Evolutionary conservation across 2,329 filamentous ascomycete genomes (phyloP), one percentile per base, ranked within the genome.

Genomic region (Karstenula rhodostoma): DNA sequence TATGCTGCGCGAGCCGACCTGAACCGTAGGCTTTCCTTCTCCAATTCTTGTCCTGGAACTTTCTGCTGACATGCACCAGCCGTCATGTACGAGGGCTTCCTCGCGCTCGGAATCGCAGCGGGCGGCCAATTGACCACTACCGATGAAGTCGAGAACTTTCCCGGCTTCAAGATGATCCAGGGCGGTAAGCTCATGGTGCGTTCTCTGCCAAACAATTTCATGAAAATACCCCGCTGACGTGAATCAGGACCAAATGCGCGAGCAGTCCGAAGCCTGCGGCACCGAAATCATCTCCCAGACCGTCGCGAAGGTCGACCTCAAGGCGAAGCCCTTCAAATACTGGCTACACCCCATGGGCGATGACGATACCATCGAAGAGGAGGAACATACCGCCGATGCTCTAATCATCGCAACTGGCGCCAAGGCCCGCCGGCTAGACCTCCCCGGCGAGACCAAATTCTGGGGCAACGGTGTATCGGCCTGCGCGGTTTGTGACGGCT

Each of bases 61-160:
- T 4, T 15, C 23, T 35, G 52, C 72, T 78, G 59, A 79, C 61
- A 52, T n/a, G 57, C 4, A 40, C 35, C 64, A 88, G 88, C 95
- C 65, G 91, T 97, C 65, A 86, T 99, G 69, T 99, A 98, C 78
- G 95, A 99, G 83, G 95, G 95, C 71, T 97, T 99, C 86, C 89
- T 99, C 79, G 95, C 95, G 72, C 95, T 97, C 76, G 95, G 94
- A 74, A 96, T 96, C 73, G 95, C 95, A 7, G 93, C 95, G 47
- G 95, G 95, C 70, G 95, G 95, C 59, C 95, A 99, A 85, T 86
- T 99, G 70, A 99, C 96, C 57, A 99, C 96, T 27, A 99, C 95
- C 57, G 98, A 96, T 73, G 96, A 99, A 70, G 89, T 99, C 61
- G 95, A 99, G 85, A 99, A 99, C 86, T 99, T 90, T 81, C 95